Percentiles rank a stretch among this genome's conserved stretches.
Evolutionary conservation across 2,329 filamentous ascomycete species (phyloP).

Genomic region (Scedosporium dehoogii): DNA sequence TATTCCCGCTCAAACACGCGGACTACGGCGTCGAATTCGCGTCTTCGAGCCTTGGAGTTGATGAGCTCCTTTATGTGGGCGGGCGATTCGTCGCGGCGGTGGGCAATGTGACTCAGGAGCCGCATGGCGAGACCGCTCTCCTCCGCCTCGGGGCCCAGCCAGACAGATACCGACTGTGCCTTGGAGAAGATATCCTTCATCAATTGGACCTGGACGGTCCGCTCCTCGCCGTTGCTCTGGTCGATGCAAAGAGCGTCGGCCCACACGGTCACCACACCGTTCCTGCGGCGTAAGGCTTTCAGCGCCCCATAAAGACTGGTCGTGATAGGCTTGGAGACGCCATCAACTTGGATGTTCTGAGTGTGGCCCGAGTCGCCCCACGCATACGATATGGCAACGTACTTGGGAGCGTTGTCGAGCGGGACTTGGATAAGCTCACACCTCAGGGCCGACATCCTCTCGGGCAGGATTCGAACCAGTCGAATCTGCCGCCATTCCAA

Average conservation of each 20-base stretch:
- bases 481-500: slow-evolving; percentile 7
- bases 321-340: slow-evolving; percentile 9
- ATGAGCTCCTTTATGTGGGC: slow-evolving; percentile 10
- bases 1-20: slow-evolving; percentile 23
- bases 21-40: slow-evolving; percentile 15
- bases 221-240: slow-evolving; percentile 6
- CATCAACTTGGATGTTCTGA: slow-evolving; percentile 9
- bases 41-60: not conserved
- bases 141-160: slow-evolving; percentile 13
- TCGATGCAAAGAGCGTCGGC: slow-evolving; percentile 14
- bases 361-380: slow-evolving; percentile 20
- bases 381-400: slow-evolving; percentile 22
- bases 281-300: slow-evolving; percentile 9
- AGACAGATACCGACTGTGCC: slow-evolving; percentile 12
- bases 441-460: slow-evolving; percentile 9
- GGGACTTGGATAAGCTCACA: slow-evolving; percentile 10
- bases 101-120: slow-evolving; percentile 8
- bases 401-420: slow-evolving; percentile 12
- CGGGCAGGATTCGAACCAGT: slow-evolving; percentile 11
- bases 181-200: slow-evolving; percentile 12
- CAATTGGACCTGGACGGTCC: slow-evolving; percentile 3
- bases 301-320: slow-evolving; percentile 14
- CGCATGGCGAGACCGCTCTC: slow-evolving; percentile 10
- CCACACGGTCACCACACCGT: slow-evolving; percentile 9
- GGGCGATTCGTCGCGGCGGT: not conserved